phyloP scores from a whole-genome alignment of 129 eudicot genomes.

The Arctium minus region DNA sequence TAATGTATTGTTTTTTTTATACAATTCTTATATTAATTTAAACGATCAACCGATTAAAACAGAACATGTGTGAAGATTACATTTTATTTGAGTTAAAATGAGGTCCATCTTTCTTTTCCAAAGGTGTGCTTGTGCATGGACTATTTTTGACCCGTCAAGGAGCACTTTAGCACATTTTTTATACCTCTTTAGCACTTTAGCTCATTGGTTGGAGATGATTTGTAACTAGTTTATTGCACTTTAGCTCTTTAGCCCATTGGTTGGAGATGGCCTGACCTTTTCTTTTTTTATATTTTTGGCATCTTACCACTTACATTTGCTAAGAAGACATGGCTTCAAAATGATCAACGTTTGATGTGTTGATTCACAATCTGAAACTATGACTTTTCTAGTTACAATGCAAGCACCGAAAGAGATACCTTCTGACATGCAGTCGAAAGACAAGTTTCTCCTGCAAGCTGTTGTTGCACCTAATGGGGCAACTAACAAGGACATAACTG shows the following conservation, averaged over 20 bases:
- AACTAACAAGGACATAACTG: slow-evolving; percentile 59
- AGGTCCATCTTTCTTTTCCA: neutral
- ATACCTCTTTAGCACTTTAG: neutral
- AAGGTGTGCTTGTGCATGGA: neutral
- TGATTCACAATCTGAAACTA: neutral
- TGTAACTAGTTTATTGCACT: too few species aligned
- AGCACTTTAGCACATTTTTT: too few species aligned
- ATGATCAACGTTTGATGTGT: neutral
- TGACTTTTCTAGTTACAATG: slow-evolving; percentile 66
- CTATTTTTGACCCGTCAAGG: neutral
- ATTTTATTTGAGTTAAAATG: neutral
- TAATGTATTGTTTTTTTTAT: too few species aligned
- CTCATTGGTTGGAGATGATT: neutral
- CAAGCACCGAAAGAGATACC: slow-evolving; percentile 89
- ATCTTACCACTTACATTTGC: neutral
- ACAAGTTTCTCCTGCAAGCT: slow-evolving; percentile 89
- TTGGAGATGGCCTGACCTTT: too few species aligned
- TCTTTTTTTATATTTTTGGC: neutral
- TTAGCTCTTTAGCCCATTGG: too few species aligned
- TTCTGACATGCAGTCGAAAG: slow-evolving; percentile 84
- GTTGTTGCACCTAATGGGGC: slow-evolving; percentile 64
- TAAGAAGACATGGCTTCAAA: neutral
- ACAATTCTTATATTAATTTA: too few species aligned
- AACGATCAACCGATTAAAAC: neutral
- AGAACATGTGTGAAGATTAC: neutral